Evolutionary conservation across 2,329 filamentous ascomycete genomes (phyloP).

Genomic region (Metarhizium anisopliae): DNA sequence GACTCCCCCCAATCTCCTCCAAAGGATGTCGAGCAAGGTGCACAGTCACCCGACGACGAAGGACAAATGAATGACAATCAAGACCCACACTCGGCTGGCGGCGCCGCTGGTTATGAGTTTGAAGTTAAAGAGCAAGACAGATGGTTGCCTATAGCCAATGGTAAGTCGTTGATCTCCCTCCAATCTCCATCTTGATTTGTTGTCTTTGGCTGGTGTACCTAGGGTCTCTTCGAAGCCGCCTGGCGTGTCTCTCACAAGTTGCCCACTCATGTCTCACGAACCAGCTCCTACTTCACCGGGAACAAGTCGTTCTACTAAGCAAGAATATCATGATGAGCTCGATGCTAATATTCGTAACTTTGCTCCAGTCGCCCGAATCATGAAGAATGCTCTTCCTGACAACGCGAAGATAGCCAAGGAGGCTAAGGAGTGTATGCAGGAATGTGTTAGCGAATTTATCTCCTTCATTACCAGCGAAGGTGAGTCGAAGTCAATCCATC

Average conservation of each 20-base stretch:
- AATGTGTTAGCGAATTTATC: constrained; percentile 99
- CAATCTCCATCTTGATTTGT: constrained; percentile 36
- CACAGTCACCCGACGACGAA: constrained; percentile 89
- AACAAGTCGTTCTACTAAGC: constrained; percentile 36
- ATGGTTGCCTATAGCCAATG: constrained; percentile 99
- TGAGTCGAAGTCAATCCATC: constrained; percentile 35
- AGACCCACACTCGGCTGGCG: constrained; percentile 62
- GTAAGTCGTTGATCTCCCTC: constrained; percentile 53
- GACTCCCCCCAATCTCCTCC: constrained; percentile 76
- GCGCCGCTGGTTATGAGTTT: constrained; percentile 72
- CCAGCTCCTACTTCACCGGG: constrained; percentile 43
- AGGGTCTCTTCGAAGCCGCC: constrained; percentile 14
- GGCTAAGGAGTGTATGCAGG: constrained; percentile 99
- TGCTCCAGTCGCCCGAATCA: constrained; percentile 94
- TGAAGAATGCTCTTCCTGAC: constrained; percentile 95
- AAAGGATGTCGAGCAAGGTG: constrained; percentile 90
- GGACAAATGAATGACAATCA: constrained; percentile 84
- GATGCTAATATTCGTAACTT: constrained; percentile 95
- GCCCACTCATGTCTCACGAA: constrained; percentile 50
- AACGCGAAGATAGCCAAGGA: constrained; percentile 99
- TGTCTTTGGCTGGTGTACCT: not conserved
- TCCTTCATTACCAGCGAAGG: constrained; percentile 99
- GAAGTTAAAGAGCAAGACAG: constrained; percentile 99
- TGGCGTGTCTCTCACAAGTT: constrained; percentile 20
- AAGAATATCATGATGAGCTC: constrained; percentile 44